These are phyloP conservation scores for Guadua angustifolia DNA, from an alignment of 176 grass and related monocot species.

Conservation along the genomic window DNA sequence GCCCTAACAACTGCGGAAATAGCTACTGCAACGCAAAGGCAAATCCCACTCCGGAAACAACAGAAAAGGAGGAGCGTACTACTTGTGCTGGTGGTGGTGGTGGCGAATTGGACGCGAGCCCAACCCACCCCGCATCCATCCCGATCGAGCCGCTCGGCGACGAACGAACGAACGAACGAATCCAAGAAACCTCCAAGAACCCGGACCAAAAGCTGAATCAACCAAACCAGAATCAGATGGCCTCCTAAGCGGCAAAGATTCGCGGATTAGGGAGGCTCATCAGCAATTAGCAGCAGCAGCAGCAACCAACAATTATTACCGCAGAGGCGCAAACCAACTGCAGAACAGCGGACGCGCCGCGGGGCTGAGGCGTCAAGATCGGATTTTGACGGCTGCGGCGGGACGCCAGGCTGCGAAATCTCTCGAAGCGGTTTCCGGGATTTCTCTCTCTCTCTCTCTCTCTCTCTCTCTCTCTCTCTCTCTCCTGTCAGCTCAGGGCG, in stretches of 20 bases:
- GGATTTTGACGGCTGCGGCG: slow-evolving; percentile 51
- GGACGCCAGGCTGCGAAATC: background rate
- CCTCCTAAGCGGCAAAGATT: slow-evolving; percentile 9
- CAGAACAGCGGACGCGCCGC: slow-evolving; percentile 38
- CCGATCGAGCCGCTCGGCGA: slow-evolving; percentile 42
- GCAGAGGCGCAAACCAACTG: slow-evolving; percentile 39
- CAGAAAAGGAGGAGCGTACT: slow-evolving; percentile 52
- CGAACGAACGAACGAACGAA: slow-evolving; percentile 36
- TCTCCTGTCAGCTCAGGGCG: background rate
- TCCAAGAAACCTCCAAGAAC: slow-evolving; percentile 46
- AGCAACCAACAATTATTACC: slow-evolving; percentile 33
- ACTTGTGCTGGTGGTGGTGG: slow-evolving; percentile 36
- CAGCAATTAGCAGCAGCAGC: slow-evolving; percentile 18
- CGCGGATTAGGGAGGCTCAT: slow-evolving; percentile 43
- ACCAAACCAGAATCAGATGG: slow-evolving; percentile 19
- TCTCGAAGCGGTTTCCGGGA: background rate
- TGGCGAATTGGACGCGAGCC: slow-evolving; percentile 56
- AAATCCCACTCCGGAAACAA: slow-evolving; percentile 60
- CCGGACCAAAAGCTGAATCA: background rate
- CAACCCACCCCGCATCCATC: slow-evolving; percentile 48
- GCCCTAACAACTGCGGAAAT: slow-evolving; percentile 60
- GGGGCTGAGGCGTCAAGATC: slow-evolving; percentile 44
- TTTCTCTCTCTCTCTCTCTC: slow-evolving; percentile 26
- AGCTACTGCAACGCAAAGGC: slow-evolving; percentile 55
- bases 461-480: slow-evolving; percentile 27